Conservation (phyloP, 2,329 filamentous ascomycete species). For the Fusarium brevicatenulatum region DNA sequence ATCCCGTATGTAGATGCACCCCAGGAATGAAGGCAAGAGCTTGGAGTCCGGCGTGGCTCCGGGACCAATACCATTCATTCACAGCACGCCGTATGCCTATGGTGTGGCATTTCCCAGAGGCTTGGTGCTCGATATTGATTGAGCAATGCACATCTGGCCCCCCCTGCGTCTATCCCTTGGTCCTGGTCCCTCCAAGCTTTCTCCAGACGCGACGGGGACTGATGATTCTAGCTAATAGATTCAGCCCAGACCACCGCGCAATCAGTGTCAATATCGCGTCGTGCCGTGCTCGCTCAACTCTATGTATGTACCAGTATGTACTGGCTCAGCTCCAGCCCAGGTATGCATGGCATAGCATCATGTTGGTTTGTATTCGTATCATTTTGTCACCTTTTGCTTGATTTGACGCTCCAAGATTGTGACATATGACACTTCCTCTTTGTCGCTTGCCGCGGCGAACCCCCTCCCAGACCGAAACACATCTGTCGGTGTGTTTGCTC, state of each 20-base stretch:
- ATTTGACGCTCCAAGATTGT: conserved; percentile 26
- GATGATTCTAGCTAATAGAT: conserved; percentile 10
- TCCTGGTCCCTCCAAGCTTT: conserved; percentile 29
- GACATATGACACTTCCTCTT: conserved; percentile 29
- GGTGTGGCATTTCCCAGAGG: conserved; percentile 25
- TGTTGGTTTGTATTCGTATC: background rate
- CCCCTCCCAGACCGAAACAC: conserved; percentile 30
- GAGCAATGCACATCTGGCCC: conserved; percentile 6
- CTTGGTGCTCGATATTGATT: conserved; percentile 20
- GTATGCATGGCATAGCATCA: background rate
- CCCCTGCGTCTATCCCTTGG: conserved; percentile 32
- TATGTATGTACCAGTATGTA: background rate
- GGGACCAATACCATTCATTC: conserved; percentile 3
- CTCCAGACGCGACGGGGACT: conserved; percentile 30
- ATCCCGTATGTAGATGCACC: conserved; percentile 22
- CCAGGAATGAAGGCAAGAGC: conserved; percentile 28
- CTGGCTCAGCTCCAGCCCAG: background rate
- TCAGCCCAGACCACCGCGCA: conserved; percentile 26
- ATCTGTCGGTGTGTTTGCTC: conserved; percentile 27
- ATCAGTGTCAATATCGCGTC: conserved; percentile 35
- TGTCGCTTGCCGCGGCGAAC: conserved; percentile 30
- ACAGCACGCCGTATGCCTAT: background rate
- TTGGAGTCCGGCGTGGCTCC: conserved; percentile 29
- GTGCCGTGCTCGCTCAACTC: conserved; percentile 27
- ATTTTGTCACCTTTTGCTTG: conserved; percentile 23